phyloP scores from a whole-genome alignment of 257 asterid genomes.

The Solanum arcanum region DNA sequence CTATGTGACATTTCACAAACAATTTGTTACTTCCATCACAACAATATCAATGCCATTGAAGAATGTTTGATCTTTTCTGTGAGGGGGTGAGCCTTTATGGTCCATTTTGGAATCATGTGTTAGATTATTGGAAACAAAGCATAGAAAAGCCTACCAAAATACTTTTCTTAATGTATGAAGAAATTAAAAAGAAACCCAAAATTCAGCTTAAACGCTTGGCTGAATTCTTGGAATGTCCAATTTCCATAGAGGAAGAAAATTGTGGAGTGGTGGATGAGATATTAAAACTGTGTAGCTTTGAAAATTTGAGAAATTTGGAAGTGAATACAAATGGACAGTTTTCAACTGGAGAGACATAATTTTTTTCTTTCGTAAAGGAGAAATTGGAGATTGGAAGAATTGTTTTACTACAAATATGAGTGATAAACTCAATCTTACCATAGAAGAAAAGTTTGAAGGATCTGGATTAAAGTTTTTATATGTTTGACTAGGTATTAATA shows the following conservation, averaged over 20 bases:
- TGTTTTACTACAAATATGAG: neutral
- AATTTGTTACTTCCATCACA: neutral
- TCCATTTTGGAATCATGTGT: neutral
- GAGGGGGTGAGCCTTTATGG: neutral
- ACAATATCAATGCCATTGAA: neutral
- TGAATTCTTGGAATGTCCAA: neutral
- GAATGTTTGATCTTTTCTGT: neutral
- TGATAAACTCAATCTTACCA: neutral
- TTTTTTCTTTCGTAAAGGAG: neutral
- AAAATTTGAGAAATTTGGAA: neutral
- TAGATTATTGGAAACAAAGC: neutral
- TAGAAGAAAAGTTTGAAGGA: neutral
- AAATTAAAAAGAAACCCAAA: neutral
- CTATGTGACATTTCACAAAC: neutral
- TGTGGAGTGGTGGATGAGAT: neutral
- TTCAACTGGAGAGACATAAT: neutral
- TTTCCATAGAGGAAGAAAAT: neutral
- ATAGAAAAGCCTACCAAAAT: neutral
- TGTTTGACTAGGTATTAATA: neutral
- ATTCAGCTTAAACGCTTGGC: neutral
- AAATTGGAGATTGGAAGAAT: neutral
- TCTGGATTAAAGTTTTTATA: neutral
- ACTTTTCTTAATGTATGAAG: neutral
- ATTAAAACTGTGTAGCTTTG: neutral
- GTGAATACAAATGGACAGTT: neutral